These are phyloP conservation scores for Myriosclerotinia curreyana DNA, from an alignment of 2,329 filamentous ascomycete species.

Conservation along the genomic window DNA sequence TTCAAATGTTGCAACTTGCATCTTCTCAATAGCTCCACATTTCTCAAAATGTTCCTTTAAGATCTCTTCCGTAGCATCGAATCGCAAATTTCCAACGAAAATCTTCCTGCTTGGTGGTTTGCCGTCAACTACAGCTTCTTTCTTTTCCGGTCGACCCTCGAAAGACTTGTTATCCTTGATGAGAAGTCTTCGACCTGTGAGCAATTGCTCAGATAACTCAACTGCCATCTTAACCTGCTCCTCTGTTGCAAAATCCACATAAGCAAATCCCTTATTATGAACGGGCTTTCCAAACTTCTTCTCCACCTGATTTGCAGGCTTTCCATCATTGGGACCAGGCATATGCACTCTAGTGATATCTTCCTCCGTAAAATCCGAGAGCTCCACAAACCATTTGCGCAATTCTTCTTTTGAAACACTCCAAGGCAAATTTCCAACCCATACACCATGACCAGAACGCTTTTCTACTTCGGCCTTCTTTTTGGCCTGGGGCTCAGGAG, in stretches of 20 bases:
- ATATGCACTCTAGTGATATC: constrained; percentile 73
- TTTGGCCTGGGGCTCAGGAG: constrained; percentile 43
- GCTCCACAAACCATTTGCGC: constrained; percentile 73
- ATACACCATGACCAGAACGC: constrained; percentile 81
- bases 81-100: constrained; percentile 88
- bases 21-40: constrained; percentile 78
- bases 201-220: constrained; percentile 77
- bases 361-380: constrained; percentile 63
- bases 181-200: constrained; percentile 73
- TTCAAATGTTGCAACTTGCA: constrained; percentile 92
- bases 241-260: constrained; percentile 78
- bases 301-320: constrained; percentile 37
- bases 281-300: constrained; percentile 36
- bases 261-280: constrained; percentile 88
- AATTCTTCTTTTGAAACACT: constrained; percentile 70
- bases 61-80: constrained; percentile 77
- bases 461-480: constrained; percentile 46
- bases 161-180: constrained; percentile 93
- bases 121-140: constrained; percentile 39
- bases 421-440: constrained; percentile 96
- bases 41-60: constrained; percentile 76
- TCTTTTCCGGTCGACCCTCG: constrained; percentile 78
- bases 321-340: constrained; percentile 48
- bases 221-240: constrained; percentile 71
- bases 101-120: constrained; percentile 74